Conservation (phyloP, 2,329 filamentous ascomycete species). For the Trichoderma koningiopsis region DNA sequence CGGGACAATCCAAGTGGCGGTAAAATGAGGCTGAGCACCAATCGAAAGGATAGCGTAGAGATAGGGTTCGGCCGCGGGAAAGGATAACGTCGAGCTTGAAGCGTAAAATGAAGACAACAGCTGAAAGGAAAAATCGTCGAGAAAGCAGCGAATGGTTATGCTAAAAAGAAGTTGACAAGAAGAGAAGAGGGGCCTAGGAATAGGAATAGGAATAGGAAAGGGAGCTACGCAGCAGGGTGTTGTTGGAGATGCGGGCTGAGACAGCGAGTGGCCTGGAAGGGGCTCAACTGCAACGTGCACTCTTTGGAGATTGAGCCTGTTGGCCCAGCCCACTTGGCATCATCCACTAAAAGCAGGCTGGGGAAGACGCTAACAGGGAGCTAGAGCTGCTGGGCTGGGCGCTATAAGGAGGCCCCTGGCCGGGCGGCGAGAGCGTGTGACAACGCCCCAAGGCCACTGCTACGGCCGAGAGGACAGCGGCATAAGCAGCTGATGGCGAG, state of each 20-base stretch:
- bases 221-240: conserved; percentile 1
- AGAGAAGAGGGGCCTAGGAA: background rate
- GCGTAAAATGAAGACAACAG: background rate
- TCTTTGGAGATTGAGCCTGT: background rate
- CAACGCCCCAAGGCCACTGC: background rate
- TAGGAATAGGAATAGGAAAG: conserved; percentile 15
- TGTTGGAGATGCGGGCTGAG: conserved; percentile 17
- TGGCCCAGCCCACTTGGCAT: background rate
- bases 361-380: background rate
- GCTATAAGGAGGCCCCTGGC: conserved; percentile 9
- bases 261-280: conserved; percentile 7
- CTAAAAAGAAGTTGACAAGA: background rate
- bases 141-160: background rate
- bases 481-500: background rate
- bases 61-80: background rate
- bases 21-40: conserved; percentile 7
- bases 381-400: conserved; percentile 1
- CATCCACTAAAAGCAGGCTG: background rate
- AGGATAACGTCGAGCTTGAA: background rate
- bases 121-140: background rate
- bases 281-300: conserved; percentile 5
- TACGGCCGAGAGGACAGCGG: background rate
- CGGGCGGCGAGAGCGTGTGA: background rate
- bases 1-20: conserved; percentile 18
- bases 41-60: background rate